Evolutionary conservation across 495 filamentous ascomycete species (phyloP).

Genomic region (Rhypophila decipiens): DNA sequence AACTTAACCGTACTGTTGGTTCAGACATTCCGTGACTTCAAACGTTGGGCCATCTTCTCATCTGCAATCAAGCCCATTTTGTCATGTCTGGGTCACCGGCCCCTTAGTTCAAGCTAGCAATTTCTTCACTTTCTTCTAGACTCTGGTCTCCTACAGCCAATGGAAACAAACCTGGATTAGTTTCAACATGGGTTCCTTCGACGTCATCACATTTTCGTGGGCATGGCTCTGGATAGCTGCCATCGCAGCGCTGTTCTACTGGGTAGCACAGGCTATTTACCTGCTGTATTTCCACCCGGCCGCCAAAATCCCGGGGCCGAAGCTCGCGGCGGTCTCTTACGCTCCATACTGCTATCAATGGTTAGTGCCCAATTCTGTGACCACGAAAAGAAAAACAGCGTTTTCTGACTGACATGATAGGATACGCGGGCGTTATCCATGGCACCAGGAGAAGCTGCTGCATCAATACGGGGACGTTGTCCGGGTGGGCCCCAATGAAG

Average conservation of each 20-base stretch:
- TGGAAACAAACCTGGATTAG: neutral
- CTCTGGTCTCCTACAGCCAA: neutral
- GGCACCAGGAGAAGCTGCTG: slow-evolving; percentile 8
- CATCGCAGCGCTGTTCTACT: neutral
- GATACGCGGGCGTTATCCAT: slow-evolving; percentile 14
- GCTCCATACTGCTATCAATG: slow-evolving; percentile 16
- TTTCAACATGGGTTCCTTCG: neutral
- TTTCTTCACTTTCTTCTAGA: neutral
- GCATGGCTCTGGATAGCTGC: neutral
- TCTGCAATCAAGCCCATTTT: neutral
- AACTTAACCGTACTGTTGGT: neutral
- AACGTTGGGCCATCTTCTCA: neutral
- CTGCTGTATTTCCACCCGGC: slow-evolving; percentile 43
- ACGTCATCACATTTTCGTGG: neutral
- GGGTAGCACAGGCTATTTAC: slow-evolving; percentile 19
- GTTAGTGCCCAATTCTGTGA: slow-evolving; percentile 5
- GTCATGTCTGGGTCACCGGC: neutral
- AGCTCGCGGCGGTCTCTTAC: slow-evolving; percentile 15
- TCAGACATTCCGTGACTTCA: neutral
- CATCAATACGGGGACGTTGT: slow-evolving; percentile 24
- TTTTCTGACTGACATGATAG: slow-evolving; percentile 3
- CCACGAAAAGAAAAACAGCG: neutral
- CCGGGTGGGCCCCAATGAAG: slow-evolving; percentile 26
- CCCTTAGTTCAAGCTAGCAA: neutral
- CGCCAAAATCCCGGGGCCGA: slow-evolving; percentile 39